Evolutionary conservation across 208 protist species (phyloP).

Genomic region (Crithidia brevicula): DNA sequence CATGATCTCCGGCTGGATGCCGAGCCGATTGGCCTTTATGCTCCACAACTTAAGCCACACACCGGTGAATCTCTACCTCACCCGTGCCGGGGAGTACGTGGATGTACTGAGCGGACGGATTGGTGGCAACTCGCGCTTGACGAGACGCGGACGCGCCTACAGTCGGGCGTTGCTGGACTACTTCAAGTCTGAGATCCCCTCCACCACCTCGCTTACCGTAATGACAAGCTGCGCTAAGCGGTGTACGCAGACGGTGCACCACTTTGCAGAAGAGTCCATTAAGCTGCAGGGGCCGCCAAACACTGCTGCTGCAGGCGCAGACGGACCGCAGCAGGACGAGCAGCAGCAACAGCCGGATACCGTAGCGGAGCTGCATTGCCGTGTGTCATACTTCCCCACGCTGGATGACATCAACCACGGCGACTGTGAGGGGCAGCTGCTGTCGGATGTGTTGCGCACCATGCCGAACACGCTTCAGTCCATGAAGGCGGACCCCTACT

Average conservation of each 20-base stretch:
- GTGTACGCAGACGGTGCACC: conserved; percentile 80
- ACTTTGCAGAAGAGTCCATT: conserved; percentile 71
- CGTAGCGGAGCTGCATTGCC: conserved; percentile 51
- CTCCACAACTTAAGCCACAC: conserved; percentile 85
- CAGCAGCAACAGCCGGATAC: neutral
- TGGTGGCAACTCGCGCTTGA: conserved; percentile 86
- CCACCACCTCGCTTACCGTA: conserved; percentile 48
- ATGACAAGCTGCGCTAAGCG: conserved; percentile 88
- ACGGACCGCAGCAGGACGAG: conserved; percentile 6
- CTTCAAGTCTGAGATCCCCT: conserved; percentile 57
- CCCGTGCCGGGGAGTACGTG: conserved; percentile 84
- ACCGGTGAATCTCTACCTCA: conserved; percentile 80
- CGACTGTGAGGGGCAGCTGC: conserved; percentile 83
- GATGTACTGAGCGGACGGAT: conserved; percentile 78
- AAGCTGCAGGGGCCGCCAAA: conserved; percentile 18
- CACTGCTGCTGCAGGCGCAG: neutral
- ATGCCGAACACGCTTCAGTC: conserved; percentile 81
- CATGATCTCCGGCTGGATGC: conserved; percentile 90
- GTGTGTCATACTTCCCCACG: conserved; percentile 84
- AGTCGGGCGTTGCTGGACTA: conserved; percentile 71
- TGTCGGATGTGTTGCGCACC: conserved; percentile 69
- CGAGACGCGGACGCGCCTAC: conserved; percentile 74
- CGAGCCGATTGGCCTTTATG: conserved; percentile 85
- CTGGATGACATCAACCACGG: conserved; percentile 89
- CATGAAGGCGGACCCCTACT: conserved; percentile 86